Evolutionary conservation across 345 rosid species (phyloP).

Genomic region (Boechera divaricarpa): DNA sequence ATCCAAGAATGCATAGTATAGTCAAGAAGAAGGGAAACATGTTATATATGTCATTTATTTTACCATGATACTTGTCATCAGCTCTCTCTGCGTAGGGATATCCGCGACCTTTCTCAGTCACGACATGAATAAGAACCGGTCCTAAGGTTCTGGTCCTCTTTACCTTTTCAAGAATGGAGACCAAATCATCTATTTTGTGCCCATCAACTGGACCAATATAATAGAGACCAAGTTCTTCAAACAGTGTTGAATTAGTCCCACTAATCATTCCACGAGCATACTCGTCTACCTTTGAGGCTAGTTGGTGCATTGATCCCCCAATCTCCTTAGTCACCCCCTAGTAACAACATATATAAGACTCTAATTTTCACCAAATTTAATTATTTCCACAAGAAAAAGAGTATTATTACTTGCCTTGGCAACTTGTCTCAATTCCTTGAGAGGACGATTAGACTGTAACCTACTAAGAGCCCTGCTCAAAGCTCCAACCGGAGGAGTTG

Average conservation of each 20-base stretch:
- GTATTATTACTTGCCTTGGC: slow-evolving; percentile 65
- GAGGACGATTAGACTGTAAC: slow-evolving; percentile 82
- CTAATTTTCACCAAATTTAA: background rate
- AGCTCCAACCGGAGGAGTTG: slow-evolving; percentile 95
- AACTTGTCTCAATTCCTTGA: slow-evolving; percentile 86
- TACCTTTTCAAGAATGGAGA: background rate
- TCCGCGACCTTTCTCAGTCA: background rate
- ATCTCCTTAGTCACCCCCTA: slow-evolving; percentile 88
- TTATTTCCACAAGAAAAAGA: background rate
- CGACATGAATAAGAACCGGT: background rate
- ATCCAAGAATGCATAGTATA: background rate
- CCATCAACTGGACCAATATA: slow-evolving; percentile 47
- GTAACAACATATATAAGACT: slow-evolving; percentile 12
- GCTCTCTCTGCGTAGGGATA: background rate
- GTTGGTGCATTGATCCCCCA: background rate
- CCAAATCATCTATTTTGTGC: background rate
- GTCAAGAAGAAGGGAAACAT: background rate
- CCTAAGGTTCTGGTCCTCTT: background rate
- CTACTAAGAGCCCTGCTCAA: slow-evolving; percentile 93
- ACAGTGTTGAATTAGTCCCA: slow-evolving; percentile 84
- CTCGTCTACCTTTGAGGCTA: slow-evolving; percentile 65
- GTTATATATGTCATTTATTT: background rate
- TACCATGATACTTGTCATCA: slow-evolving; percentile 2
- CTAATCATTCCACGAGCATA: slow-evolving; percentile 97
- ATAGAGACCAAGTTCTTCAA: slow-evolving; percentile 91